Conservation (phyloP, 176 grass and related monocot species). For the Zizania latifolia region DNA sequence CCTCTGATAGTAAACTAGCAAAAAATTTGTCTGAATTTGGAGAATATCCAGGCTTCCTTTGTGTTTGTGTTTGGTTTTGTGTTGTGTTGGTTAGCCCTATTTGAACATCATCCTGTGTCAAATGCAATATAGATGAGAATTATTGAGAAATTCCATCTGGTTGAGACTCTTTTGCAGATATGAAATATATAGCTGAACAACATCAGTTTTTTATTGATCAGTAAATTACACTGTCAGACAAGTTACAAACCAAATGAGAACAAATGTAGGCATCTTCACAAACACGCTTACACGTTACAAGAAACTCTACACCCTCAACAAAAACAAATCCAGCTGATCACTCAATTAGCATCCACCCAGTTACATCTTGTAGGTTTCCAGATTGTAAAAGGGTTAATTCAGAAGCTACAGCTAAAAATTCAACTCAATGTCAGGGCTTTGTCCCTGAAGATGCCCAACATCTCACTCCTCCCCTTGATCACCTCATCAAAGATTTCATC, state of each 20-base stretch:
- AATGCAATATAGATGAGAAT: background rate
- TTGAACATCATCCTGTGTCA: background rate
- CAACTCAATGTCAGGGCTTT: conserved; percentile 26
- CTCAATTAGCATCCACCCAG: conserved; percentile 17
- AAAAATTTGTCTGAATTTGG: background rate
- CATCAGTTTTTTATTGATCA: background rate
- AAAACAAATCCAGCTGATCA: conserved; percentile 21
- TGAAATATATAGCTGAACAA: background rate
- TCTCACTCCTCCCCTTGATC: conserved; percentile 87
- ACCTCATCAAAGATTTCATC: conserved; percentile 86
- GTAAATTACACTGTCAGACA: conserved; percentile 1
- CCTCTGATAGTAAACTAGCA: background rate
- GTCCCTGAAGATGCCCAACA: conserved; percentile 81
- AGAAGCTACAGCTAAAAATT: conserved; percentile 31
- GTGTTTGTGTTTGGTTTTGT: conserved; percentile 7
- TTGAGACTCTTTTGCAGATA: background rate
- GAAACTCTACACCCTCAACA: conserved; percentile 21
- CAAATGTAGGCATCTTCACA: no score
- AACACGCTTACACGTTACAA: background rate
- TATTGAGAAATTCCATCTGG: background rate
- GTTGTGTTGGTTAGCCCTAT: no score
- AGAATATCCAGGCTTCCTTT: background rate
- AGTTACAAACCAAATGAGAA: conserved; percentile 3
- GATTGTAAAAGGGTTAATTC: conserved; percentile 4
- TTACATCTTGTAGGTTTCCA: background rate